phyloP scores from a whole-genome alignment of 2,329 filamentous ascomycete genomes.

The Pseudogymnoascus sp. region DNA sequence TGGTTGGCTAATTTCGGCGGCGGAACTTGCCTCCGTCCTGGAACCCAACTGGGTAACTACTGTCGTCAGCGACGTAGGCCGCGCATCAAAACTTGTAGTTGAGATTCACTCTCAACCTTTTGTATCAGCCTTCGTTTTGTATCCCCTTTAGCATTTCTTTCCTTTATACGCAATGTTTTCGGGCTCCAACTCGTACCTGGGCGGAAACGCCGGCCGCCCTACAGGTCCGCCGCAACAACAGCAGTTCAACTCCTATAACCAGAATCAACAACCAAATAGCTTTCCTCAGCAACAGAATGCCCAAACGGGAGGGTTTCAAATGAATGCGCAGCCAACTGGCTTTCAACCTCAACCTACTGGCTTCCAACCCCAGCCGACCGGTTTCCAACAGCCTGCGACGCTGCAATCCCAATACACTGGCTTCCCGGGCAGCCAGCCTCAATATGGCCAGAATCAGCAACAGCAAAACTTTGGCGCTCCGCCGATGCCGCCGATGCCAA shows the following conservation, averaged over 20 bases:
- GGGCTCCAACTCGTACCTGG: constrained; percentile 77
- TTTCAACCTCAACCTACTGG: constrained; percentile 29
- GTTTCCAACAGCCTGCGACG: constrained; percentile 43
- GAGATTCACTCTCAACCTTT: constrained; percentile 9
- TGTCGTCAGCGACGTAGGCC: constrained; percentile 9
- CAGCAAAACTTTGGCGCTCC: constrained; percentile 31
- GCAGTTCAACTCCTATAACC: constrained; percentile 37
- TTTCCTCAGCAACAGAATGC: constrained; percentile 28
- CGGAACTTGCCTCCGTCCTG: constrained; percentile 6
- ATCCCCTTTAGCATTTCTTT: constrained; percentile 13
- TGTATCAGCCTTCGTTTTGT: constrained; percentile 12
- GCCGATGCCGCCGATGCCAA: constrained; percentile 24
- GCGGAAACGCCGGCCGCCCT: constrained; percentile 67
- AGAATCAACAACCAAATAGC: constrained; percentile 25
- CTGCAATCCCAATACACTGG: constrained; percentile 53
- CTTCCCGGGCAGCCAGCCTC: constrained; percentile 39
- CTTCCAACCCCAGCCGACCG: constrained; percentile 47
- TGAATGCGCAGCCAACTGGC: constrained; percentile 22
- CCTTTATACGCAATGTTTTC: constrained; percentile 64
- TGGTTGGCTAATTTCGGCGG: constrained; percentile 7
- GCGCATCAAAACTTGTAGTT: constrained; percentile 8
- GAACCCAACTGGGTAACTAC: constrained; percentile 9
- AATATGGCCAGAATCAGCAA: constrained; percentile 39
- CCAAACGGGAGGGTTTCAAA: constrained; percentile 22
- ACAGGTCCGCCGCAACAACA: constrained; percentile 54